Evolutionary conservation across 352 stramenopile genomes (phyloP).

Genomic region (Globisporangium parvum): DNA sequence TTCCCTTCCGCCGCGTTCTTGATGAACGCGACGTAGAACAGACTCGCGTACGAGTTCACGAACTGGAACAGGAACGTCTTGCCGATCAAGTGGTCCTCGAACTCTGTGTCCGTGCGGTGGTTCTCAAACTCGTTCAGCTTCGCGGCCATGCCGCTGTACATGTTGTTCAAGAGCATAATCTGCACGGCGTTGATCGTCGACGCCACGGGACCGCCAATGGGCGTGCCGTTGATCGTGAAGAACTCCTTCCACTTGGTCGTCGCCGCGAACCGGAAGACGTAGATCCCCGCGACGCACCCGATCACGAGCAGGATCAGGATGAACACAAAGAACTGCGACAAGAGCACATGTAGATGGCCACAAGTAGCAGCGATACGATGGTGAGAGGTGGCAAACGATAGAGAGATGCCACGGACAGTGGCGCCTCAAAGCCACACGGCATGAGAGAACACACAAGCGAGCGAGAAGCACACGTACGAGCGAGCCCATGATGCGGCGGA

Average conservation of each 20-base stretch:
- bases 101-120: constrained; percentile 95
- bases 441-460: neutral
- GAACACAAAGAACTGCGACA: constrained; percentile 53
- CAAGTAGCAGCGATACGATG: neutral
- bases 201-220: constrained; percentile 42
- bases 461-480: constrained; percentile 23
- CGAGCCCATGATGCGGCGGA: constrained; percentile 63
- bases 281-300: constrained; percentile 61
- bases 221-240: constrained; percentile 44
- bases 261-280: constrained; percentile 61
- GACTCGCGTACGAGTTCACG: constrained; percentile 75
- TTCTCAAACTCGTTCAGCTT: constrained; percentile 90
- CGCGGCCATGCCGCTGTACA: constrained; percentile 57
- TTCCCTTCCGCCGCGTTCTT: constrained; percentile 49
- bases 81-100: constrained; percentile 88
- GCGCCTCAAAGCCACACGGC: neutral
- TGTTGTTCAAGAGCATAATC: constrained; percentile 77
- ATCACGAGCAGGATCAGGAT: constrained; percentile 68
- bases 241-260: constrained; percentile 48
- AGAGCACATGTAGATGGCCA: neutral
- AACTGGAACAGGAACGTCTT: constrained; percentile 85
- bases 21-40: constrained; percentile 87
- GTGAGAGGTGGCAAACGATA: no score
- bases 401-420: no score
- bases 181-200: constrained; percentile 77